phyloP scores from a whole-genome alignment of 345 rosid species.

The Zanthoxylum bungeanum region DNA sequence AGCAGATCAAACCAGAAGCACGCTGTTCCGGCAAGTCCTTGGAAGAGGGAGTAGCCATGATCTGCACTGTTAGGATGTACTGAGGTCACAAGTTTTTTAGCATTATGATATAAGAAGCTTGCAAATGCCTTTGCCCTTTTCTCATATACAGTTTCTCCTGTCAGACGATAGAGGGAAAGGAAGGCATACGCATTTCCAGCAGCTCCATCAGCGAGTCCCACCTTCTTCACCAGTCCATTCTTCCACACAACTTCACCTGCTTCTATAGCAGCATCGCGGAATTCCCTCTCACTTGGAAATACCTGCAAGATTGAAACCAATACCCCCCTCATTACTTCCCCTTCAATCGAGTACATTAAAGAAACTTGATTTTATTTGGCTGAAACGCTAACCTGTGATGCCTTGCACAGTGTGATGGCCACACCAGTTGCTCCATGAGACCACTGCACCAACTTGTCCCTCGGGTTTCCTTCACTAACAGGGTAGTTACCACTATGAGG shows the following conservation, averaged over 20 bases:
- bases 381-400: constrained; percentile 54
- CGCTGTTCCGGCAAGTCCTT: constrained; percentile 67
- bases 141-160: constrained; percentile 66
- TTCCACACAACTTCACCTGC: constrained; percentile 99
- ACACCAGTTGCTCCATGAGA: constrained; percentile 81
- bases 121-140: constrained; percentile 81
- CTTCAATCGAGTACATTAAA: no score
- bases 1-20: constrained; percentile 78
- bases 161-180: constrained; percentile 69
- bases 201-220: constrained; percentile 74
- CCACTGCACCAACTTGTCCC: constrained; percentile 91
- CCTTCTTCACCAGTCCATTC: constrained; percentile 74
- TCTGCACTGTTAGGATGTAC: constrained; percentile 23
- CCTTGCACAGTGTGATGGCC: constrained; percentile 75
- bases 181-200: constrained; percentile 84
- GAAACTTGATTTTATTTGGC: no score
- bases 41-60: constrained; percentile 59
- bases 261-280: constrained; percentile 80
- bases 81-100: constrained; percentile 16
- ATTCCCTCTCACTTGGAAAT: constrained; percentile 65
- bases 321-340: no score
- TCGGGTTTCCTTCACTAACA: constrained; percentile 80
- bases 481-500: constrained; percentile 84
- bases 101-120: constrained; percentile 58
- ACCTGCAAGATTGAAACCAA: constrained; percentile 30